Conservation (phyloP, 2,329 filamentous ascomycete species). For the Cadophora luteo-olivacea region DNA sequence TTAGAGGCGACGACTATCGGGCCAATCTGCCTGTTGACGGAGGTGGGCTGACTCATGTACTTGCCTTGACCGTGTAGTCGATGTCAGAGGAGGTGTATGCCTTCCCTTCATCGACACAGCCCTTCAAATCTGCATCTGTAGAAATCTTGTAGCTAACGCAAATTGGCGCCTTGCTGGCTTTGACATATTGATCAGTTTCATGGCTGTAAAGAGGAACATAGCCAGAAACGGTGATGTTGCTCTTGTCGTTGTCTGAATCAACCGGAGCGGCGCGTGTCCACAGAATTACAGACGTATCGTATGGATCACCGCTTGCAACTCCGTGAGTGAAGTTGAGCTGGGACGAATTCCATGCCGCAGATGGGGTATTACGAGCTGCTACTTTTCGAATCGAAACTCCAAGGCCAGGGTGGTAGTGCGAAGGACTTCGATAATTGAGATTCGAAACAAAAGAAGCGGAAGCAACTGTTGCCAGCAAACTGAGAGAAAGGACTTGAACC, state of each 20-base stretch:
- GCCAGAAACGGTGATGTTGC: conserved; percentile 52
- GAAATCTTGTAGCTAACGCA: conserved; percentile 72
- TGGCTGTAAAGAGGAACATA: conserved; percentile 53
- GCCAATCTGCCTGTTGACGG: too few species aligned
- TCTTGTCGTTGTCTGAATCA: conserved; percentile 52
- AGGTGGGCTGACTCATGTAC: not conserved
- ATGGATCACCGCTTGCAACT: conserved; percentile 55
- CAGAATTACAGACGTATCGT: conserved; percentile 63
- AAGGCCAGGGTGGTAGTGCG: conserved; percentile 65
- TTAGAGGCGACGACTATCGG: not conserved
- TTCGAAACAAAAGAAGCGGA: conserved; percentile 49
- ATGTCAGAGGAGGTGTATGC: conserved; percentile 76
- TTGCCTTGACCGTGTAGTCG: conserved; percentile 65
- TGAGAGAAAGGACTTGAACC: conserved; percentile 21
- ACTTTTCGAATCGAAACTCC: conserved; percentile 70
- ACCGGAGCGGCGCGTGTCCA: conserved; percentile 56
- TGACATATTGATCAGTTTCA: conserved; percentile 56
- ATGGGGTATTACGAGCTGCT: conserved; percentile 46
- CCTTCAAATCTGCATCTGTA: conserved; percentile 51
- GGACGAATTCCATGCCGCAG: conserved; percentile 32
- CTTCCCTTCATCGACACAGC: conserved; percentile 60
- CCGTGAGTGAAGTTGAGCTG: conserved; percentile 70
- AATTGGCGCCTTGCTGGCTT: conserved; percentile 63
- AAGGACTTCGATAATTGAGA: conserved; percentile 72
- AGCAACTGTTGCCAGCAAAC: conserved; percentile 24